phyloP scores from a whole-genome alignment of 148 eudicot species.

The Cornus kousa region DNA sequence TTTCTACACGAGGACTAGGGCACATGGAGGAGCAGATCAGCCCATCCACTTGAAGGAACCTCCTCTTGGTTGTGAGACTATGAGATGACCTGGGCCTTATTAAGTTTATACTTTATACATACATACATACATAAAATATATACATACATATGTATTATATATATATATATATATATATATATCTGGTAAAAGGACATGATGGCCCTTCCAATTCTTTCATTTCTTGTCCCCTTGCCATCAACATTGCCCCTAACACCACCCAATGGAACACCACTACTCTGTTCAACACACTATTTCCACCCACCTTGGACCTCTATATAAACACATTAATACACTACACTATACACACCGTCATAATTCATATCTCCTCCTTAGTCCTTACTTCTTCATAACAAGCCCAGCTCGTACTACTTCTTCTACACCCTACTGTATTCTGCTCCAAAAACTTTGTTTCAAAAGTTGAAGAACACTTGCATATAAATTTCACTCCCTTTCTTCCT shows the following conservation, averaged over 20 bases:
- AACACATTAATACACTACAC: background rate
- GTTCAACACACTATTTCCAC: slow-evolving; percentile 9
- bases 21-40: slow-evolving; percentile 8
- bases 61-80: too few relatives aligned
- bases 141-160: background rate
- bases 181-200: slow-evolving; percentile 16
- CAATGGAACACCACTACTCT: slow-evolving; percentile 10
- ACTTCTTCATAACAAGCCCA: slow-evolving; percentile 2
- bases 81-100: too few relatives aligned
- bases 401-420: background rate
- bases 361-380: background rate
- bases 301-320: slow-evolving; percentile 9
- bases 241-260: slow-evolving; percentile 22
- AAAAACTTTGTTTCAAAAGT: background rate
- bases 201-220: slow-evolving; percentile 37
- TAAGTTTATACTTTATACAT: too few relatives aligned
- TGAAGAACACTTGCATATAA: background rate
- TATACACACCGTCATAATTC: slow-evolving; percentile 3
- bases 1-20: slow-evolving; percentile 39
- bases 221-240: slow-evolving; percentile 32
- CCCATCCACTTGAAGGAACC: background rate
- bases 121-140: too few relatives aligned
- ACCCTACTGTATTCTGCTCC: background rate
- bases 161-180: too few relatives aligned
- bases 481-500: background rate